Conservation (phyloP, 2,329 filamentous ascomycete species). For the Xylariales sp. region DNA sequence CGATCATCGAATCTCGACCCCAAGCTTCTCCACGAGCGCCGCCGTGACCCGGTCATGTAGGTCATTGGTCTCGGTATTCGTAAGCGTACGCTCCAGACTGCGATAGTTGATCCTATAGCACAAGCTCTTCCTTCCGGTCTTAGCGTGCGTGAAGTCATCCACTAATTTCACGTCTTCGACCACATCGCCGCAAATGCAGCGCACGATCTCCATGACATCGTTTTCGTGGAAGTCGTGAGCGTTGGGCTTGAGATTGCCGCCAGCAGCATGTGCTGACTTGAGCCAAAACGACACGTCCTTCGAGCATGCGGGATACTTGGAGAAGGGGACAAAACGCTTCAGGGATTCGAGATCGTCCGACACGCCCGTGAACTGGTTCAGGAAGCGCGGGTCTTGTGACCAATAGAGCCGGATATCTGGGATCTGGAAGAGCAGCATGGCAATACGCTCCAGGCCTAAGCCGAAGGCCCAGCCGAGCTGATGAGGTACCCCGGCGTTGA, state of each 20-base stretch:
- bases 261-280: conserved; percentile 39
- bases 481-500: conserved; percentile 68
- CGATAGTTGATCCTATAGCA: conserved; percentile 94
- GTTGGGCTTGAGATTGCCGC: conserved; percentile 37
- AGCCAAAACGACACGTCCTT: conserved; percentile 97
- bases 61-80: conserved; percentile 71
- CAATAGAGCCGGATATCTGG: conserved; percentile 96
- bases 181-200: conserved; percentile 72
- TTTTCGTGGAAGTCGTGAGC: conserved; percentile 75
- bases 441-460: conserved; percentile 87
- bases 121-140: conserved; percentile 75
- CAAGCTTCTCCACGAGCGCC: conserved; percentile 64
- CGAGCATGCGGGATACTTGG: conserved; percentile 81
- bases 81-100: conserved; percentile 85
- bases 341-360: conserved; percentile 45
- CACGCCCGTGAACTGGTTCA: conserved; percentile 73
- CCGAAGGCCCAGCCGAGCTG: conserved; percentile 94
- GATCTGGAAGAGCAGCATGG: conserved; percentile 95
- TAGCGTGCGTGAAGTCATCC: conserved; percentile 86
- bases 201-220: conserved; percentile 93
- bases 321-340: conserved; percentile 76
- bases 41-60: conserved; percentile 66
- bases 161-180: conserved; percentile 84
- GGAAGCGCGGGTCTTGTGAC: conserved; percentile 79
- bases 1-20: conserved; percentile 75